A percentile compares a stretch with the other conserved stretches of the same genome.
Conservation (phyloP, 768 basidiomycete genomes). For the Auricularia sp. region DNA sequence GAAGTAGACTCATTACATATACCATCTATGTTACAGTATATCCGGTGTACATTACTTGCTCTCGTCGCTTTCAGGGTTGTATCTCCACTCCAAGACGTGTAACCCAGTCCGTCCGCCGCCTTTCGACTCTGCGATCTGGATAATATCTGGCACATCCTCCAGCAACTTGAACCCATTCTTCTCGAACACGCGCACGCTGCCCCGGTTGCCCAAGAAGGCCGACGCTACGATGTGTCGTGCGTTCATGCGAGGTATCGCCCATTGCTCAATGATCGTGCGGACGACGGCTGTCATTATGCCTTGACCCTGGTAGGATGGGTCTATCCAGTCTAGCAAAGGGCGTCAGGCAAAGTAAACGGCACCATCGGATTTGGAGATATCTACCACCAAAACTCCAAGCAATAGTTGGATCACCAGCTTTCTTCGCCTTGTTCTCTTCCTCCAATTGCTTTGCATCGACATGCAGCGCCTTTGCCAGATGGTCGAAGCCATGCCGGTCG, state of each 20-base stretch:
- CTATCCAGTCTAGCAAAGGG: constrained; percentile 41
- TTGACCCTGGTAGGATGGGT: constrained; percentile 47
- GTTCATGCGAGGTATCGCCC: constrained; percentile 60
- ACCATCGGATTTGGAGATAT: constrained; percentile 23
- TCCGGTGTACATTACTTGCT: neutral
- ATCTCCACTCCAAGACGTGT: constrained; percentile 17
- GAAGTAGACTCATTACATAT: neutral
- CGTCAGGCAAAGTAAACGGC: neutral
- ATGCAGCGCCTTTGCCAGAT: constrained; percentile 25
- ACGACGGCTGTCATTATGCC: constrained; percentile 70
- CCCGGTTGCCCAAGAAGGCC: constrained; percentile 43
- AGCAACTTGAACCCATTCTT: constrained; percentile 48
- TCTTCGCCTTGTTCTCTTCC: constrained; percentile 31
- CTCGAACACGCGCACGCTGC: constrained; percentile 53
- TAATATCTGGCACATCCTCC: constrained; percentile 29
- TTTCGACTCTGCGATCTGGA: constrained; percentile 28
- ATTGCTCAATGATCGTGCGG: constrained; percentile 39
- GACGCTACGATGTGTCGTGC: constrained; percentile 34
- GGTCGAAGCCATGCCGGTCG: constrained; percentile 23
- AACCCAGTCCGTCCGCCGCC: constrained; percentile 12
- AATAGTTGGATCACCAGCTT: constrained; percentile 42
- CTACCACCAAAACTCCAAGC: constrained; percentile 56
- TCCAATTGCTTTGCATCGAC: constrained; percentile 5
- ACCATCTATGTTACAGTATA: neutral
- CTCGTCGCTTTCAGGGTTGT: neutral